Evolutionary conservation across 2,329 filamentous ascomycete genomes (phyloP).

Genomic region (Trichoderma sp.): DNA sequence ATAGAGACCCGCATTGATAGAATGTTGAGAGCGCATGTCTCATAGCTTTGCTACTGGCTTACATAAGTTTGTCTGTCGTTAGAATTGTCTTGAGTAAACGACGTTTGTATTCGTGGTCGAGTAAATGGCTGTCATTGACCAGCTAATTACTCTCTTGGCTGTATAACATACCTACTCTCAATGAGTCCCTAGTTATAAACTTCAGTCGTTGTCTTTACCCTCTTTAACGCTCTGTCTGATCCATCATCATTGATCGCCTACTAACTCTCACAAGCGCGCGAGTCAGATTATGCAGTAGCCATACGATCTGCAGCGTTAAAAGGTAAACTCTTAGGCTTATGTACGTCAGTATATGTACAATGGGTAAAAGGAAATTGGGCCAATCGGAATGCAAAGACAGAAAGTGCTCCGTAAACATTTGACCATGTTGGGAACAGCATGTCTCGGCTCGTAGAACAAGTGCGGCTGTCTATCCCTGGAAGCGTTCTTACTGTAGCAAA

Average conservation of each 20-base stretch:
- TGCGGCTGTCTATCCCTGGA: background rate
- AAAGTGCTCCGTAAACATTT: background rate
- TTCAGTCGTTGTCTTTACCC: background rate
- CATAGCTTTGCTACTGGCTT: background rate
- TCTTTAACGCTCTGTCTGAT: background rate
- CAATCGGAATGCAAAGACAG: background rate
- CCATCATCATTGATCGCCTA: background rate
- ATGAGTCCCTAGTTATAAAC: no score
- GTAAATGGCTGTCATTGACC: no score
- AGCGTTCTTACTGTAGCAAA: background rate
- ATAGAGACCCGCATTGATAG: background rate
- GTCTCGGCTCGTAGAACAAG: background rate
- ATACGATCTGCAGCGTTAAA: background rate
- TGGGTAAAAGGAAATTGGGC: background rate
- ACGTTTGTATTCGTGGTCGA: background rate
- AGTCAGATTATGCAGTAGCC: background rate
- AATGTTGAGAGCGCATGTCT: slow-evolving; percentile 1
- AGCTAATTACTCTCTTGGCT: background rate
- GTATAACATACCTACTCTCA: background rate
- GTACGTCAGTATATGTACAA: background rate
- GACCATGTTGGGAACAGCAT: background rate
- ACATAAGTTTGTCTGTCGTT: background rate
- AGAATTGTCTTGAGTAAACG: background rate
- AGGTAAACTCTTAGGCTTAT: background rate
- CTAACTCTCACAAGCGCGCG: background rate